Percentiles rank a stretch among this genome's conserved stretches.
phyloP scores from a whole-genome alignment of 1,284 basidiomycete genomes.

The Violaceomyces palustris region DNA sequence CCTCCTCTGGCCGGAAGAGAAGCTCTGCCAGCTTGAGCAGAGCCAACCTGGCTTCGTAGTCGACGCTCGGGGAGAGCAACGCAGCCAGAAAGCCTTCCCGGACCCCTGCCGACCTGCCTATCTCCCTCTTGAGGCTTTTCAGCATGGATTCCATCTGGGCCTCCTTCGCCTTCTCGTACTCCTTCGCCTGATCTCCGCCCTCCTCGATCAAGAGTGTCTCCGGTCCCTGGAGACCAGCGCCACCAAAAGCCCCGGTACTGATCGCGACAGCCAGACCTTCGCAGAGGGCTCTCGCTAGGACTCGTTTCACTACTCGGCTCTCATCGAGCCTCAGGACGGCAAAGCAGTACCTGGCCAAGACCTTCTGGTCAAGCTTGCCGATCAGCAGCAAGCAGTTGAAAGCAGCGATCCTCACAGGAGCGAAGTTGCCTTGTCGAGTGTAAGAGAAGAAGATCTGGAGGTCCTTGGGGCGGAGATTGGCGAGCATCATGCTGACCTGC shows the following conservation, averaged over 20 bases:
- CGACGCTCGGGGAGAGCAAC: slow-evolving; percentile 57
- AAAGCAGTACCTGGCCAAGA: slow-evolving; percentile 78
- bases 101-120: slow-evolving; percentile 48
- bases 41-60: slow-evolving; percentile 83
- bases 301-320: slow-evolving; percentile 73
- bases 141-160: slow-evolving; percentile 59
- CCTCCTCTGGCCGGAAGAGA: slow-evolving; percentile 65
- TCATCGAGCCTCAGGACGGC: slow-evolving; percentile 83
- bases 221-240: slow-evolving; percentile 19
- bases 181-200: slow-evolving; percentile 22
- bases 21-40: slow-evolving; percentile 88
- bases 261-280: slow-evolving; percentile 82
- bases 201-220: slow-evolving; percentile 35
- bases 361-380: slow-evolving; percentile 61
- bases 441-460: slow-evolving; percentile 77
- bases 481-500: slow-evolving; percentile 30
- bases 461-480: slow-evolving; percentile 69
- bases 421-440: slow-evolving; percentile 71
- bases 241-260: slow-evolving; percentile 78
- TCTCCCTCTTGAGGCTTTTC: slow-evolving; percentile 44
- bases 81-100: slow-evolving; percentile 49
- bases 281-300: slow-evolving; percentile 78
- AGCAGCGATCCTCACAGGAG: slow-evolving; percentile 81
- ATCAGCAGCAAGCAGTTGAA: slow-evolving; percentile 90
- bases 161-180: slow-evolving; percentile 52